phyloP scores from a whole-genome alignment of 495 filamentous ascomycete genomes.

The Daldinia loculata region DNA sequence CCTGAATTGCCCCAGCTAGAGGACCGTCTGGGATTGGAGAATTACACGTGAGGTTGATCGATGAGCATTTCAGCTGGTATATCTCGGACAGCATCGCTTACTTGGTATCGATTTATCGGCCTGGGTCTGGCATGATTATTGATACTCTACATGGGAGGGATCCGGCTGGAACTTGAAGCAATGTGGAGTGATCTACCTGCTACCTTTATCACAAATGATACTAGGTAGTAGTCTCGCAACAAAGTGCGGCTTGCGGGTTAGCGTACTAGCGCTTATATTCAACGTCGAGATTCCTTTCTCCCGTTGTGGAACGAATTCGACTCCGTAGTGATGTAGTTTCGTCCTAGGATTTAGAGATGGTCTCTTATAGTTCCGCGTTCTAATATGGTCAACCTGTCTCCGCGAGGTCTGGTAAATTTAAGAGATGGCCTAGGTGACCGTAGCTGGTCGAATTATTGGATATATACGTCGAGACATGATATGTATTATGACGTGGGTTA shows the following conservation, averaged over 20 bases:
- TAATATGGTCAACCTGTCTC: background rate
- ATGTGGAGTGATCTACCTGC: background rate
- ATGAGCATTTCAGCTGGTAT: background rate
- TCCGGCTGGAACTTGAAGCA: background rate
- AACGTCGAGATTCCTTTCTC: background rate
- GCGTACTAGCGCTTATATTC: background rate
- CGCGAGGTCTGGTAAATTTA: background rate
- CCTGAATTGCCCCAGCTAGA: constrained; percentile 38
- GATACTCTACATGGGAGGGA: background rate
- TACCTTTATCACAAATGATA: background rate
- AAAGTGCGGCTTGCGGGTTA: background rate
- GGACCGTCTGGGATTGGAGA: constrained; percentile 14
- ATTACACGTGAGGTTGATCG: constrained; percentile 21
- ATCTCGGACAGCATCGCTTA: background rate
- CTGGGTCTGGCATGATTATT: background rate
- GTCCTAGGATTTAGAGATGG: background rate
- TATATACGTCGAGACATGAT: background rate
- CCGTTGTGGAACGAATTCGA: background rate
- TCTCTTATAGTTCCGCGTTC: background rate
- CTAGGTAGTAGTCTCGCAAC: background rate
- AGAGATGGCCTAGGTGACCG: background rate
- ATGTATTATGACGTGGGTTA: background rate
- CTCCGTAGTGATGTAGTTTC: background rate
- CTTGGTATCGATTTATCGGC: background rate
- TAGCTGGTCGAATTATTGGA: background rate